Evolutionary conservation across 179 eudicot species (phyloP), one percentile per base, ranked within the genome.

Genomic region (Corrigiola litoralis): DNA sequence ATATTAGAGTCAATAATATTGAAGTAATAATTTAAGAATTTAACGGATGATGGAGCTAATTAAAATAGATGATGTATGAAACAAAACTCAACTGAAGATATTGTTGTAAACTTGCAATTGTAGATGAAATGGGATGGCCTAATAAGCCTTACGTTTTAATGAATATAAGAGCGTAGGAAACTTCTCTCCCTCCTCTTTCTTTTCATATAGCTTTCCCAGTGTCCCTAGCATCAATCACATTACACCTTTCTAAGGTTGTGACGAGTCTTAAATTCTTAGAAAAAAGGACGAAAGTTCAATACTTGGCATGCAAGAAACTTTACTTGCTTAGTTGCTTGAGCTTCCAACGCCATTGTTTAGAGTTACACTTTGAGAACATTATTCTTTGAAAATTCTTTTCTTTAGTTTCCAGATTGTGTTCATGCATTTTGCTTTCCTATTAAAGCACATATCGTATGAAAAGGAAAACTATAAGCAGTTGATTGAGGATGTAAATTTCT

Each of bases 241-340:
- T 65, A 49, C 44, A 48, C 38, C 55, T 44, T 17, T 48, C 34
- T 58, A 17, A 58, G 72, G 65, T 47, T 32, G 58, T 31, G 63
- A 56, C 70, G 57, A 56, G 52, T 40, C 64, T n/a, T 45, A 34
- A 55, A 31, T 37, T 49, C n/a, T 46, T 44, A 17, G 6, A 32
- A 9, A 5, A 42, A 66, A 66, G 24, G 40, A 5, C 40, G 34
- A 42, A 48, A 10, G 57, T 72, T n/a, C 40, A 41, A 60, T 66
- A 36, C 62, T 72, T 72, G 77, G 61, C 63, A 61, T 59, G 44
- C 62, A 72, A 52, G 67, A 16, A 33, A 72, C 48, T 50, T 21
- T 14, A 31, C 7, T 14, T 14, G 6, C 11, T 62, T 12, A 16
- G 21, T 5, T 37, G 27, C 16, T 4, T 1, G 25, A 25, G 12